A percentile compares a stretch with the other conserved stretches of the same genome.
phyloP scores from a whole-genome alignment of 768 basidiomycete species.

The Candolleomyces aberdarensis region DNA sequence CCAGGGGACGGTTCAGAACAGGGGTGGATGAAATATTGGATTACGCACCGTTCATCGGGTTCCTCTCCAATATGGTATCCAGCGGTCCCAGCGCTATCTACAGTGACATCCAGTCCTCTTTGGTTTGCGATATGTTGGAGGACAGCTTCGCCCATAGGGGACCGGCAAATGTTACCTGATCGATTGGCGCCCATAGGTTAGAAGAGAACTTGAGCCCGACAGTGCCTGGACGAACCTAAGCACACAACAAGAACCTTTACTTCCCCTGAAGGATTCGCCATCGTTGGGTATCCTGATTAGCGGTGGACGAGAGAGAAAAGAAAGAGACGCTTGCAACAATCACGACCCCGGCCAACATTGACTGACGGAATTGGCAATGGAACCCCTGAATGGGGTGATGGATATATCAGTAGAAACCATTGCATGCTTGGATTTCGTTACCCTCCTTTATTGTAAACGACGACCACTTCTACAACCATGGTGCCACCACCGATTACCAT shows the following conservation, averaged over 20 bases:
- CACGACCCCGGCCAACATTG: background rate
- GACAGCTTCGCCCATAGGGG: slow-evolving; percentile 92
- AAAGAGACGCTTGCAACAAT: background rate
- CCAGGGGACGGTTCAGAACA: background rate
- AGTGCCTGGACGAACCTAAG: slow-evolving; percentile 35
- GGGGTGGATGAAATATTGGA: slow-evolving; percentile 1
- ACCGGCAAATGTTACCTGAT: slow-evolving; percentile 81
- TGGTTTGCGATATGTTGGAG: slow-evolving; percentile 63
- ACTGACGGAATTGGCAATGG: slow-evolving; percentile 2
- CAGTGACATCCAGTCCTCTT: slow-evolving; percentile 61
- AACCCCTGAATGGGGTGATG: slow-evolving; percentile 3
- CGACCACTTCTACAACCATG: slow-evolving; percentile 34
- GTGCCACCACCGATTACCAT: slow-evolving; percentile 80
- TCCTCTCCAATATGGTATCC: slow-evolving; percentile 82
- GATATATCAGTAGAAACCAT: background rate
- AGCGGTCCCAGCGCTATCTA: slow-evolving; percentile 85
- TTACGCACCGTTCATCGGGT: slow-evolving; percentile 72
- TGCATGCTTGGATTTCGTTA: too few species aligned
- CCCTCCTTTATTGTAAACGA: background rate
- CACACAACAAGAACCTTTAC: slow-evolving; percentile 73
- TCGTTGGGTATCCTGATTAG: background rate
- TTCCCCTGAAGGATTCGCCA: slow-evolving; percentile 20
- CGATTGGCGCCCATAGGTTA: background rate
- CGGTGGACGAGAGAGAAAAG: background rate
- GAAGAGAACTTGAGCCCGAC: background rate